Evolutionary conservation across 805 yeast species (phyloP), one percentile per base, ranked within the genome.

Genomic region (Huiozyma naganishii): DNA sequence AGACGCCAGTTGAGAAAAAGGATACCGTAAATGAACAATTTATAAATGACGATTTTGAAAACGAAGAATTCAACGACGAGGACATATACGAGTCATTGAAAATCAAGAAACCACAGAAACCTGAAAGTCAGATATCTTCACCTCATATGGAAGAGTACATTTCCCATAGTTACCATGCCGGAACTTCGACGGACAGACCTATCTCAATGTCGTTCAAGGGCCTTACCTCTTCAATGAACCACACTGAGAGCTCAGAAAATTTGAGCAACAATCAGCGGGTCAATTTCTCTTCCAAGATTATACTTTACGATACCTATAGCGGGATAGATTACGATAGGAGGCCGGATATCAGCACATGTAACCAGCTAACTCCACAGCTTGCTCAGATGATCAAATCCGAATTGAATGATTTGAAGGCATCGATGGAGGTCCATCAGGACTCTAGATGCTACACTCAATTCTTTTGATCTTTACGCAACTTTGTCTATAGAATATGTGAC

Each of bases 261-360:
- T 29, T 12, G 32, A 42, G 8, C 27, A 27, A 27, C 1, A 10
- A 27, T 17, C 35, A 34, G 17, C 11, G 37, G 11, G 44, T 48
- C 6, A 42, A 76, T 40, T 90, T 90, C 64, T 83, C 95, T 5
- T 80, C 94, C 1, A 71, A 87, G 52, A 85, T 92, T 45, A 74
- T 85, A 6, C 73, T 92, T 37, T 90, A 80, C 62, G 94, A 87
- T 47, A 90, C 96, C 0, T 87, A 83, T 61, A 74, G 80, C 46
- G 79, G 80, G 33, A 79, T 75, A 13, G 96, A 84, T 51, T 90
- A 90, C 62, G 97, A 90, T 62, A 77, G 98, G 54, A 87, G 80
- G 50, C 96, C 97, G 0, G 97, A 88, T 49, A 70, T 80, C 29
- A 95, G 95, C 3, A 88, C 97, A 2, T 90, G 97, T 65, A 87